Evolutionary conservation across 2,329 filamentous ascomycete species (phyloP).

Genomic region (Epichloe elymi): DNA sequence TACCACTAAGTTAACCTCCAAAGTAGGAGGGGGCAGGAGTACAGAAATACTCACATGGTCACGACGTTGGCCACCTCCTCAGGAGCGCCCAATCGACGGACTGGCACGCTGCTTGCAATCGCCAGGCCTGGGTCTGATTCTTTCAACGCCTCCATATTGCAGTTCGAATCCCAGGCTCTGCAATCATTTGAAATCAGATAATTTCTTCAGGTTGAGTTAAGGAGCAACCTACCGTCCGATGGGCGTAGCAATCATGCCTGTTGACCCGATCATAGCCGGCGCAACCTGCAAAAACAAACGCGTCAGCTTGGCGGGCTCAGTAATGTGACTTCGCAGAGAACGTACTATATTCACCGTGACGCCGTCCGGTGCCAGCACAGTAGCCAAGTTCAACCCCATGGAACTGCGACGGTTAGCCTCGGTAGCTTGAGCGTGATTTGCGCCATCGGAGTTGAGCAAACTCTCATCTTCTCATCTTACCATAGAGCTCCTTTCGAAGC

Average conservation of each 20-base stretch:
- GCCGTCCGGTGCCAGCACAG: conserved; percentile 4
- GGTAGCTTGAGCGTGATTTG: neutral
- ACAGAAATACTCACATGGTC: conserved; percentile 1
- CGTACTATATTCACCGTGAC: conserved; percentile 6
- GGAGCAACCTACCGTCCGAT: neutral
- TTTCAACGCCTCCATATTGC: neutral
- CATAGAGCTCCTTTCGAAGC: conserved; percentile 6
- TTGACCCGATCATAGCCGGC: conserved; percentile 7
- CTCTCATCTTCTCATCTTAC: conserved; percentile 1
- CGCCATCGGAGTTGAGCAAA: neutral
- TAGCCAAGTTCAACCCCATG: conserved; percentile 6
- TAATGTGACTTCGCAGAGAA: neutral
- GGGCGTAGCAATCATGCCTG: conserved; percentile 7
- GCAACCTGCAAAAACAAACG: conserved; percentile 1
- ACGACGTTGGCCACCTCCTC: conserved; percentile 7
- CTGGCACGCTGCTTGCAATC: conserved; percentile 4
- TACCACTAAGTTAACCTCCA: neutral
- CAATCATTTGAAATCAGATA: neutral
- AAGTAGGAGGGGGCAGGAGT: too few species aligned
- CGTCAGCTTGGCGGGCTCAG: neutral
- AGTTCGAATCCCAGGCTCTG: conserved; percentile 3
- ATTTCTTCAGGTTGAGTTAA: neutral
- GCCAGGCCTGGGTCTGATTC: conserved; percentile 4
- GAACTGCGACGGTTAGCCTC: conserved; percentile 1
- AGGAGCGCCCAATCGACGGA: conserved; percentile 4